Conservation (phyloP, 2,329 filamentous ascomycete species). For the Aspergillus uvarum region DNA sequence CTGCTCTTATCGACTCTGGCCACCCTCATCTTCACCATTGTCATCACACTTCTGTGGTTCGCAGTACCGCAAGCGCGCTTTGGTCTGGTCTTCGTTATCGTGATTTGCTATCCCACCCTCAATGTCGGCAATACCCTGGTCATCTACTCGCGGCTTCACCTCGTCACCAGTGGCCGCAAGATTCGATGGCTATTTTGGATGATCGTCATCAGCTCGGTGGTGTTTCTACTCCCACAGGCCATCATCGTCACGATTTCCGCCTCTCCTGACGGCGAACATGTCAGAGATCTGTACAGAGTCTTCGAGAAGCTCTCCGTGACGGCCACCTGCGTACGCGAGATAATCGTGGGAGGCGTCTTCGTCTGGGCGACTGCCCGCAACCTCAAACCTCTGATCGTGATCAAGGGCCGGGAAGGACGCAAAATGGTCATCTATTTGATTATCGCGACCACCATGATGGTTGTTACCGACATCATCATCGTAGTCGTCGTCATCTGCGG, state of each 20-base stretch:
- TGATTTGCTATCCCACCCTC: slow-evolving; percentile 40
- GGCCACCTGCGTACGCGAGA: slow-evolving; percentile 53
- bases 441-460: slow-evolving; percentile 36
- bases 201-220: slow-evolving; percentile 40
- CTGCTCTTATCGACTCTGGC: slow-evolving; percentile 38
- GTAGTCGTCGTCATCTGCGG: slow-evolving; percentile 37
- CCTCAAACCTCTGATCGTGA: slow-evolving; percentile 40
- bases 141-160: slow-evolving; percentile 48
- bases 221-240: slow-evolving; percentile 36
- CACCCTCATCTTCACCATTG: slow-evolving; percentile 35
- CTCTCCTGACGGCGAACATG: slow-evolving; percentile 19
- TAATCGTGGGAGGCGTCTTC: slow-evolving; percentile 52
- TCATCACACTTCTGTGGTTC: slow-evolving; percentile 22
- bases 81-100: background rate
- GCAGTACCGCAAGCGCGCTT: background rate
- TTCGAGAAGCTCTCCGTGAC: slow-evolving; percentile 52
- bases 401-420: slow-evolving; percentile 38
- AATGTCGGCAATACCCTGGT: slow-evolving; percentile 44
- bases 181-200: slow-evolving; percentile 40
- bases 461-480: slow-evolving; percentile 35
- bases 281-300: slow-evolving; percentile 18
- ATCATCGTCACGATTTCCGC: slow-evolving; percentile 35
- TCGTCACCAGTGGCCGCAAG: slow-evolving; percentile 37
- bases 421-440: slow-evolving; percentile 46
- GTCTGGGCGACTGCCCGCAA: slow-evolving; percentile 49